Percentiles rank a stretch among this genome's conserved stretches.
Evolutionary conservation across 768 basidiomycete species (phyloP).

Genomic region (Lactarius akahatsu): DNA sequence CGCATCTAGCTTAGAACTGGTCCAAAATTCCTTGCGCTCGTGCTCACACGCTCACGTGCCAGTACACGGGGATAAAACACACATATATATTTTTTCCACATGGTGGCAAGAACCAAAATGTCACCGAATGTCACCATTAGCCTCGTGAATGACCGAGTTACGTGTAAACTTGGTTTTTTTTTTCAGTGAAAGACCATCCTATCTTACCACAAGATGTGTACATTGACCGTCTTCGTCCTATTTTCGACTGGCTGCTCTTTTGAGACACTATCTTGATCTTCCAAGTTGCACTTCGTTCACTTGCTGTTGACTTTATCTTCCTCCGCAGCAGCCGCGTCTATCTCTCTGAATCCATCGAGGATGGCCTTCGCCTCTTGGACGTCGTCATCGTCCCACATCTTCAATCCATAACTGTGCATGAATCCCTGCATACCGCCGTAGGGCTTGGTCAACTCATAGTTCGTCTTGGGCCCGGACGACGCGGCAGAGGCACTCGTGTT

Average conservation of each 20-base stretch:
- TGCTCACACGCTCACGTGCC: too few relatives aligned
- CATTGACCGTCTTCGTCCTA: background rate
- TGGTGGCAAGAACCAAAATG: too few relatives aligned
- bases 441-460: slow-evolving; percentile 11
- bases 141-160: too few relatives aligned
- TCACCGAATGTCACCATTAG: too few relatives aligned
- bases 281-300: background rate
- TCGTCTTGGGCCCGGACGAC: background rate
- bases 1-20: too few relatives aligned
- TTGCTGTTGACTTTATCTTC: background rate
- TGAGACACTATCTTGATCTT: background rate
- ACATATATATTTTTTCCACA: too few relatives aligned
- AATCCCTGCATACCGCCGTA: slow-evolving; percentile 29
- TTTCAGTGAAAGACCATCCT: background rate
- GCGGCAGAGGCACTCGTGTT: background rate
- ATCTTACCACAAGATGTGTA: background rate
- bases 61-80: too few relatives aligned
- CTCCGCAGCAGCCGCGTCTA: background rate
- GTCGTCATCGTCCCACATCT: slow-evolving; percentile 28
- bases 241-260: background rate
- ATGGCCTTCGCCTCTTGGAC: slow-evolving; percentile 29
- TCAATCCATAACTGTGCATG: slow-evolving; percentile 30
- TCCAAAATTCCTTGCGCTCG: too few relatives aligned
- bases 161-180: background rate
- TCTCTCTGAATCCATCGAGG: slow-evolving; percentile 16